These are phyloP conservation scores for Lachnellula subtilissima DNA, from an alignment of 2,329 filamentous ascomycete species.

Conservation along the genomic window DNA sequence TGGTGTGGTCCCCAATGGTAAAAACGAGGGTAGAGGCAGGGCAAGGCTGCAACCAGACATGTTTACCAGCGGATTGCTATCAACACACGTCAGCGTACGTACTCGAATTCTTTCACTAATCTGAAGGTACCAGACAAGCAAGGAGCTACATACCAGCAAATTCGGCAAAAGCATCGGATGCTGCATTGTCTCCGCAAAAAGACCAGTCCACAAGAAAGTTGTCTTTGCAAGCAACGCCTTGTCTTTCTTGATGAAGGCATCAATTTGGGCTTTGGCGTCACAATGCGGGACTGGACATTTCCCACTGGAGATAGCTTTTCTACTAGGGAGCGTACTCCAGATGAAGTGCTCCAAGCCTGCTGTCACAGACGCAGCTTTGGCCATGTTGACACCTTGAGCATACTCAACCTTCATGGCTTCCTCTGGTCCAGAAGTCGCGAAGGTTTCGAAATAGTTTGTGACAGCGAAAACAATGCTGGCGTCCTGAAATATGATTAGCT, in stretches of 20 bases:
- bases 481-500: conserved; percentile 22
- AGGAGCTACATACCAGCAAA: too few relatives aligned
- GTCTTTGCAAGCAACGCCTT: conserved; percentile 2
- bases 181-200: conserved; percentile 1
- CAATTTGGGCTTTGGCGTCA: conserved; percentile 30
- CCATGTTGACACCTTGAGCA: conserved; percentile 43
- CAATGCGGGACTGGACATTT: conserved; percentile 33
- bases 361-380: conserved; percentile 33
- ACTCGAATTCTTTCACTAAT: too few relatives aligned
- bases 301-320: conserved; percentile 34
- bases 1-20: conserved; percentile 26
- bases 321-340: conserved; percentile 37
- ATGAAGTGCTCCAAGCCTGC: conserved; percentile 38
- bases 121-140: too few relatives aligned
- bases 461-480: conserved; percentile 50
- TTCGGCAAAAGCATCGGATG: neutral
- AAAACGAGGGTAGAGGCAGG: conserved; percentile 24
- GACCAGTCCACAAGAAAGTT: conserved; percentile 5
- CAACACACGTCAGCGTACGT: too few relatives aligned
- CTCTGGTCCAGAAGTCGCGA: conserved; percentile 33
- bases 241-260: conserved; percentile 31
- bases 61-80: neutral
- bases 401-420: conserved; percentile 35
- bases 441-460: conserved; percentile 52
- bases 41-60: conserved; percentile 28